A percentile compares a stretch with the other conserved stretches of the same genome.
These are phyloP conservation scores for Fonsecaea nubica DNA, from an alignment of 2,329 filamentous ascomycete genomes.

Conservation along the genomic window DNA sequence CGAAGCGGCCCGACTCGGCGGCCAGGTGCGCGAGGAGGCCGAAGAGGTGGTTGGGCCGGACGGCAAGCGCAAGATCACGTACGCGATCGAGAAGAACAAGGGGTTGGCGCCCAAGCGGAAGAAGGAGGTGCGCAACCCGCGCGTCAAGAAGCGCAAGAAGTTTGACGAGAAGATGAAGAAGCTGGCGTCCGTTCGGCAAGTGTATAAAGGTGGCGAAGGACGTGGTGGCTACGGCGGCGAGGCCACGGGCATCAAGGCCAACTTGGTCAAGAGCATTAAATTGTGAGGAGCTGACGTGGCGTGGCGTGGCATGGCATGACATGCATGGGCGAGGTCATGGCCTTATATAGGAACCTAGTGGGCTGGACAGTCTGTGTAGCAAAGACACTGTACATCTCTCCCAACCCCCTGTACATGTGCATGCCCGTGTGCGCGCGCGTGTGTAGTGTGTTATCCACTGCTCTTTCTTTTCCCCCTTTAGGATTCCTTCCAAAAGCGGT, in stretches of 20 bases:
- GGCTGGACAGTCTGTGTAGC: too few relatives aligned
- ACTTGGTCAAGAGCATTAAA: slow-evolving; percentile 91
- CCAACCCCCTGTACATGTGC: too few relatives aligned
- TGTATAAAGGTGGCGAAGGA: slow-evolving; percentile 85
- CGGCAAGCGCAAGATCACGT: slow-evolving; percentile 90
- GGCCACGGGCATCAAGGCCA: slow-evolving; percentile 91
- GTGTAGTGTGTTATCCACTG: too few relatives aligned
- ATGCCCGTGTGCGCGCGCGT: too few relatives aligned
- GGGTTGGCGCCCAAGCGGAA: slow-evolving; percentile 85
- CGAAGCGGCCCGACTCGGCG: slow-evolving; percentile 62
- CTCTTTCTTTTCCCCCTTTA: too few relatives aligned
- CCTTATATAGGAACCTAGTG: too few relatives aligned
- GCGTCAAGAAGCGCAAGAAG: slow-evolving; percentile 98
- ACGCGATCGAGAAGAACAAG: slow-evolving; percentile 97
- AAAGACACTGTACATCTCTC: too few relatives aligned
- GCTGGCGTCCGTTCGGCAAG: slow-evolving; percentile 80
- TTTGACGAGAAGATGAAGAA: slow-evolving; percentile 98
- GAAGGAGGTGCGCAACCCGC: slow-evolving; percentile 93
- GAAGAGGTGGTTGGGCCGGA: slow-evolving; percentile 73
- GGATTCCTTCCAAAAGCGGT: too few relatives aligned
- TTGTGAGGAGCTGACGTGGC: slow-evolving; percentile 60
- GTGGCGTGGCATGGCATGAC: too few relatives aligned
- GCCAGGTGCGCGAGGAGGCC: slow-evolving; percentile 64
- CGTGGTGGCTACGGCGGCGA: slow-evolving; percentile 89
- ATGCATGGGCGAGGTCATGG: too few relatives aligned